Conservation (phyloP, 305 asterid genomes). For the Fraxinus platypoda region DNA sequence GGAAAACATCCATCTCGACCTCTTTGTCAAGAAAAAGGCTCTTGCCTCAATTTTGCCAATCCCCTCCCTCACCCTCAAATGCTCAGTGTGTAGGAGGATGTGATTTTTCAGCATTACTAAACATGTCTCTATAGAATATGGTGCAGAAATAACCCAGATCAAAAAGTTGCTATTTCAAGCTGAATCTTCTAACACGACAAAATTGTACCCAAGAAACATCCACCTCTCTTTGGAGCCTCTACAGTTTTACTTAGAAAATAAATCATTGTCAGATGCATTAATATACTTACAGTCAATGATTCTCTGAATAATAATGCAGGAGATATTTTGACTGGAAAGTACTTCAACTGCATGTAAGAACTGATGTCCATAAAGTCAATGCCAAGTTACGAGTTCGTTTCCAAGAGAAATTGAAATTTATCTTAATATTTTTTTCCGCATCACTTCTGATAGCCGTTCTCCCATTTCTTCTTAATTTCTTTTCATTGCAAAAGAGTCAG, state of each 20-base stretch:
- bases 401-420: neutral
- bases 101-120: neutral
- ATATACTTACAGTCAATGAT: neutral
- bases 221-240: neutral
- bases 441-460: neutral
- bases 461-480: neutral
- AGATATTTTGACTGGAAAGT: neutral
- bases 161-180: neutral
- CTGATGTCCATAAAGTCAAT: neutral
- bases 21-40: neutral
- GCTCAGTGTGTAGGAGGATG: neutral
- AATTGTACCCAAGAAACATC: neutral
- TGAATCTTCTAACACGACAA: neutral
- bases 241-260: neutral
- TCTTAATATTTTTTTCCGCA: neutral
- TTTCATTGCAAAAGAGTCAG: neutral
- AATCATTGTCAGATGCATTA: neutral
- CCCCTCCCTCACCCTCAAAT: neutral
- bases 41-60: neutral
- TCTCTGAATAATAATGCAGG: neutral
- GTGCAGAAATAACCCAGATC: neutral
- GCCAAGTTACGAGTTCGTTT: neutral
- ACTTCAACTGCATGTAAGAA: neutral
- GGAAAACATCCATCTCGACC: neutral
- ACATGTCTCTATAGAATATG: neutral